These are phyloP conservation scores for Puya raimondii DNA, from an alignment of 176 grass and related monocot species.

Conservation along the genomic window DNA sequence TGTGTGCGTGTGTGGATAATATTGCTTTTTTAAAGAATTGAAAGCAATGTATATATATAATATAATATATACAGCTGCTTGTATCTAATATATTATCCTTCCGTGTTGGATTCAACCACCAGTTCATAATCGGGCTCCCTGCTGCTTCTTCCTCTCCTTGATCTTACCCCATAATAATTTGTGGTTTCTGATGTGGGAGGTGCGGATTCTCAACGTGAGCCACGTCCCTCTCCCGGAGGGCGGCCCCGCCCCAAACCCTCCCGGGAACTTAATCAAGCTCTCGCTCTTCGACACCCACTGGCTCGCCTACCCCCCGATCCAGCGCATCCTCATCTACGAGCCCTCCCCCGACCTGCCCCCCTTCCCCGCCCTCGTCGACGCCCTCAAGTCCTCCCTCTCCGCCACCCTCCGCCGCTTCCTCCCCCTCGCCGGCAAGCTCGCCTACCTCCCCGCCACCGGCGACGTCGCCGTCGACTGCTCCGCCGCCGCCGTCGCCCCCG, in stretches of 20 bases:
- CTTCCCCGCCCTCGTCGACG: conserved; percentile 11
- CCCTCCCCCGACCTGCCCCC: conserved; percentile 8
- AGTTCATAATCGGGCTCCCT: no score
- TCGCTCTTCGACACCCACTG: background rate
- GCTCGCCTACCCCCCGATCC: background rate
- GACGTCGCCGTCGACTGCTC: conserved; percentile 31
- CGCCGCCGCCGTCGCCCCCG: conserved; percentile 15
- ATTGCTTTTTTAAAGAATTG: no score
- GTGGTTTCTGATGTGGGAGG: background rate
- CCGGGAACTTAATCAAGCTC: background rate
- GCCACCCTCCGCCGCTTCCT: conserved; percentile 17
- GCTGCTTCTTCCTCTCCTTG: no score
- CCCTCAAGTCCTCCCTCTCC: conserved; percentile 23
- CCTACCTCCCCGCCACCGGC: conserved; percentile 17
- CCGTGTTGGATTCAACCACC: no score
- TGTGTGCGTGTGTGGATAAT: no score
- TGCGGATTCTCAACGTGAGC: background rate
- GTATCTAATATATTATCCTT: no score
- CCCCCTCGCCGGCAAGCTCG: conserved; percentile 24
- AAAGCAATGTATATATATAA: no score
- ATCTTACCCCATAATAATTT: no score
- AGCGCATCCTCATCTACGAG: background rate
- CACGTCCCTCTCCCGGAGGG: background rate
- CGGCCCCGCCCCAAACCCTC: background rate
- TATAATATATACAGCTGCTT: no score